These are phyloP conservation scores for Candida adriatica DNA, from an alignment of 805 yeast species.

Conservation along the genomic window DNA sequence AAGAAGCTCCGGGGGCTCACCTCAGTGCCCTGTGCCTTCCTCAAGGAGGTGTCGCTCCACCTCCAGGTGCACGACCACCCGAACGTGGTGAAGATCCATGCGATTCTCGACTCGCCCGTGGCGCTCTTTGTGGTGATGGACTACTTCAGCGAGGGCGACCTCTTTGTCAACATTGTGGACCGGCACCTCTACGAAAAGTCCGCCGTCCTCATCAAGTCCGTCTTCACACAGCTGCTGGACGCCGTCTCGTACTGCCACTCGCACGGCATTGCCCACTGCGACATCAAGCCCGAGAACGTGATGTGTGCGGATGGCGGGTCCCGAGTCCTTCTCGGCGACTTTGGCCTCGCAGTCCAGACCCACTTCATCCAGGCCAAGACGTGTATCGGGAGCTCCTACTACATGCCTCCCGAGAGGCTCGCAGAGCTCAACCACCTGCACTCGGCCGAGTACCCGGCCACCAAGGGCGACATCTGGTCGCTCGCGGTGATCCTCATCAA, in stretches of 20 bases:
- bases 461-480: constrained; percentile 84
- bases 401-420: constrained; percentile 90
- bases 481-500: constrained; percentile 76
- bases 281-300: constrained; percentile 92
- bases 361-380: constrained; percentile 54
- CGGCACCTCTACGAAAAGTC: constrained; percentile 47
- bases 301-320: constrained; percentile 54
- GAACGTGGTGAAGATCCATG: constrained; percentile 68
- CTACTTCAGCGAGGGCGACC: constrained; percentile 77
- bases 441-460: constrained; percentile 46
- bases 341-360: constrained; percentile 75
- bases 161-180: constrained; percentile 81
- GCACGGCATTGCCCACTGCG: constrained; percentile 84
- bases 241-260: constrained; percentile 81
- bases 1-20: constrained; percentile 16
- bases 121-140: constrained; percentile 76
- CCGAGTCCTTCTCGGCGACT: constrained; percentile 67
- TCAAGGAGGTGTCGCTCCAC: constrained; percentile 71
- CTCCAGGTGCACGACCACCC: constrained; percentile 71
- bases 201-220: constrained; percentile 42
- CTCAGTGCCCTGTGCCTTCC: constrained; percentile 23
- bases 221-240: constrained; percentile 70
- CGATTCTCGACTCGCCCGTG: constrained; percentile 54
- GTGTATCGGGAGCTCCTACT: constrained; percentile 82
- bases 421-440: constrained; percentile 27